These are phyloP conservation scores for Epichloe uncinata DNA, from an alignment of 2,329 filamentous ascomycete genomes.

Conservation along the genomic window DNA sequence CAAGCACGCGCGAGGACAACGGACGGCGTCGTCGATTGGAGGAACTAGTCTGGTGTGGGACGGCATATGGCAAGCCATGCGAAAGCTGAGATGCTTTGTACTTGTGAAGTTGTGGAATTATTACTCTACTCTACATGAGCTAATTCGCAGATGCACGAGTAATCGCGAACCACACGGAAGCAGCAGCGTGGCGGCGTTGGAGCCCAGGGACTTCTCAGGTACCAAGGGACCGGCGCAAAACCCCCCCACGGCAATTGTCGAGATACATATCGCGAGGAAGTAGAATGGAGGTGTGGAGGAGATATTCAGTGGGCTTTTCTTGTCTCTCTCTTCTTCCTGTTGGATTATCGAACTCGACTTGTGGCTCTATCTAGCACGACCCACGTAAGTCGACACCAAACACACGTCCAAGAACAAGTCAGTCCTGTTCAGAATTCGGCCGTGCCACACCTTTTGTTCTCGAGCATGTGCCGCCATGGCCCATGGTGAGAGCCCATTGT, in stretches of 20 bases:
- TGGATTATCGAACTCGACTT: not conserved
- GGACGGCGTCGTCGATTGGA: not conserved
- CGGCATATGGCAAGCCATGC: not conserved
- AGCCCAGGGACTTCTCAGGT: not conserved
- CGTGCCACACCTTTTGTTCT: not conserved
- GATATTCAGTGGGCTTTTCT: not conserved
- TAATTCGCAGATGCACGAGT: not conserved
- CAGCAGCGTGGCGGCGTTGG: not conserved
- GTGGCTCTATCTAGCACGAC: not conserved
- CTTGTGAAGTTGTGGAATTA: not conserved
- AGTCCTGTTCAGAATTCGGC: not conserved
- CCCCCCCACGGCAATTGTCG: not conserved
- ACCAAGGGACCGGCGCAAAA: not conserved
- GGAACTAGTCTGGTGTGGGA: not conserved
- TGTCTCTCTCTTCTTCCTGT: not conserved
- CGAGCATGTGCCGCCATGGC: not conserved
- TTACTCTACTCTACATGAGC: not conserved
- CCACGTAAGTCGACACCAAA: slow-evolving; percentile 1
- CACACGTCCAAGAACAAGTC: not conserved
- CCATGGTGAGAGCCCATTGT: not conserved
- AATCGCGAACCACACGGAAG: not conserved
- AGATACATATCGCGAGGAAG: not conserved
- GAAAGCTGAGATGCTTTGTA: not conserved
- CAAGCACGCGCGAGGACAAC: not conserved
- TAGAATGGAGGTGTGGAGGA: not conserved